Evolutionary conservation across 23 red algal genomes (phyloP).

Genomic region (Agarophyton chilense): DNA sequence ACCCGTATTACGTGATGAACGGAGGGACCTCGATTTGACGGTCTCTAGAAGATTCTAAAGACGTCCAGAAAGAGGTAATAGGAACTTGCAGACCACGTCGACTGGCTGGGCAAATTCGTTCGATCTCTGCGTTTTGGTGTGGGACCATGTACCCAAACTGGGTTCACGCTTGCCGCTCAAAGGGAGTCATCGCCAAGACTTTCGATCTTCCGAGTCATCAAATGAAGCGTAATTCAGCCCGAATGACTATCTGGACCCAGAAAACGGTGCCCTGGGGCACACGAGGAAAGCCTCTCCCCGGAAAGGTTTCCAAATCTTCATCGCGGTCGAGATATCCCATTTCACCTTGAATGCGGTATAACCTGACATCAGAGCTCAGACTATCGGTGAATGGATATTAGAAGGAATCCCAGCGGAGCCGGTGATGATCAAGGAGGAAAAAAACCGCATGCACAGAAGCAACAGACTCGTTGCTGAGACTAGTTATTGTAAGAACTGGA

Average conservation of each 20-base stretch:
- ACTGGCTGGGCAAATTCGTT: neutral
- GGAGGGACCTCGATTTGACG: neutral
- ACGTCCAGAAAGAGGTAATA: too few species aligned
- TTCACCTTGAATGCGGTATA: too few species aligned
- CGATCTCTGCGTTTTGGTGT: neutral
- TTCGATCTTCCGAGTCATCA: neutral
- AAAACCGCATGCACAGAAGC: too few species aligned
- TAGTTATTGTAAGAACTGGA: too few species aligned
- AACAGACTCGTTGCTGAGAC: too few species aligned
- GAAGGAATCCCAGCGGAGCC: too few species aligned
- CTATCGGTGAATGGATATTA: too few species aligned
- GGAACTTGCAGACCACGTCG: neutral
- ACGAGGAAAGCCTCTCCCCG: too few species aligned
- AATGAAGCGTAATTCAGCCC: neutral
- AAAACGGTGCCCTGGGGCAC: neutral
- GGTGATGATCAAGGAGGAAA: too few species aligned
- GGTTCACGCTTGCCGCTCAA: neutral
- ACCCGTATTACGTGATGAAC: neutral
- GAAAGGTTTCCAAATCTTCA: too few species aligned
- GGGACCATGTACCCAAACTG: neutral
- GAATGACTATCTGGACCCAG: neutral
- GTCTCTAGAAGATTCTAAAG: neutral
- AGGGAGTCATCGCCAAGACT: neutral
- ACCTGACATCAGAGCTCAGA: too few species aligned
- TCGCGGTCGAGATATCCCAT: too few species aligned